A percentile compares a stretch with the other conserved stretches of the same genome.
Conservation (phyloP, 805 yeast genomes). For the Monosporozyma yasuniensis region DNA sequence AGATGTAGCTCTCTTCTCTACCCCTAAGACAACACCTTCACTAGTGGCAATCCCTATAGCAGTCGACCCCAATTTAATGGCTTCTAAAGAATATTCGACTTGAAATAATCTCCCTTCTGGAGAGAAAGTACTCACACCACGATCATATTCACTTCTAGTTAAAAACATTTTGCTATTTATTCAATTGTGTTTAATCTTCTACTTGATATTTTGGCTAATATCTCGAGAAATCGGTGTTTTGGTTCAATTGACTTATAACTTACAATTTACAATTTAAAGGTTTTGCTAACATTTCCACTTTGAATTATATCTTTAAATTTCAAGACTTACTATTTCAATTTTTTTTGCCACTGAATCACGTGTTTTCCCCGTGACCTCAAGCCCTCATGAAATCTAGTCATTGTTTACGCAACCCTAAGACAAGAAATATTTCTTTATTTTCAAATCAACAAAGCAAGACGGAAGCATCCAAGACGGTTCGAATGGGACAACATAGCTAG, state of each 20-base stretch:
- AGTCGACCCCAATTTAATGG: slow-evolving; percentile 83
- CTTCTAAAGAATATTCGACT: slow-evolving; percentile 95
- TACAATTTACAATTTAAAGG: neutral
- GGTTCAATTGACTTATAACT: too few relatives aligned
- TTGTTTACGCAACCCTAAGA: neutral
- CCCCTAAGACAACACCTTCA: slow-evolving; percentile 93
- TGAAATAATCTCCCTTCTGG: slow-evolving; percentile 98
- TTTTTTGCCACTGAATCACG: neutral
- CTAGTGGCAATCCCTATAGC: slow-evolving; percentile 95
- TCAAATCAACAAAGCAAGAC: too few relatives aligned
- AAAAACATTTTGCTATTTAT: slow-evolving; percentile 70
- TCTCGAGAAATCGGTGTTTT: neutral
- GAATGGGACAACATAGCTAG: too few relatives aligned
- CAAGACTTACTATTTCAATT: neutral
- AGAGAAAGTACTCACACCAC: slow-evolving; percentile 97
- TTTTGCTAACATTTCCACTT: neutral
- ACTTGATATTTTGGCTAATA: neutral
- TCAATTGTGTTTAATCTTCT: neutral
- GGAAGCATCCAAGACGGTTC: too few relatives aligned
- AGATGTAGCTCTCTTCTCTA: slow-evolving; percentile 94
- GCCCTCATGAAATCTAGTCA: neutral
- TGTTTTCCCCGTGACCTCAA: neutral
- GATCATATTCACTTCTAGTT: slow-evolving; percentile 98
- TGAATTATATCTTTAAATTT: neutral
- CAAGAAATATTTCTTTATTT: too few relatives aligned